These are phyloP conservation scores for Hypoxylon sp. DNA, from an alignment of 2,329 filamentous ascomycete species.

Conservation along the genomic window DNA sequence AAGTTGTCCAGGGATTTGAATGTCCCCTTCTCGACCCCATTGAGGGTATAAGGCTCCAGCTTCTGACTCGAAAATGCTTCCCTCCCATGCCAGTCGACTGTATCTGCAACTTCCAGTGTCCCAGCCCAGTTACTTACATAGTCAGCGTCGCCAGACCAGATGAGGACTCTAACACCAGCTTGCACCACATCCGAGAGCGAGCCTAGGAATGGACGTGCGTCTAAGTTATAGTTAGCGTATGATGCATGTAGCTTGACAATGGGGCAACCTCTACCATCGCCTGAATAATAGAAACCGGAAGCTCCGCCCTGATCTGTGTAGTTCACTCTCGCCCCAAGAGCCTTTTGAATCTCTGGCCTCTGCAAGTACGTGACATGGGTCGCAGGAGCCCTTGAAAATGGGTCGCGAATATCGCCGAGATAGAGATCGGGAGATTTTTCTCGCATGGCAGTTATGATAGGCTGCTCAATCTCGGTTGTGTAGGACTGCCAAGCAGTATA, in stretches of 20 bases:
- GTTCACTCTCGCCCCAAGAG: slow-evolving; percentile 37
- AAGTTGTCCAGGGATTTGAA: slow-evolving; percentile 62
- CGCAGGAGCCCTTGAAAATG: slow-evolving; percentile 39
- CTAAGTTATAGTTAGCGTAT: slow-evolving; percentile 3
- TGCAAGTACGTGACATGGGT: slow-evolving; percentile 39
- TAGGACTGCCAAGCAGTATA: slow-evolving; percentile 48
- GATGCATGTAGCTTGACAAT: slow-evolving; percentile 13
- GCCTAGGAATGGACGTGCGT: slow-evolving; percentile 43
- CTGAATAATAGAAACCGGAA: slow-evolving; percentile 4
- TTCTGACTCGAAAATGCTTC: slow-evolving; percentile 51
- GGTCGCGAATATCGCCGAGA: slow-evolving; percentile 33
- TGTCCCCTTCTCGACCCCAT: slow-evolving; percentile 56
- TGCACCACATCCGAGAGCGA: slow-evolving; percentile 56
- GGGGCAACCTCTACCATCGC: slow-evolving; percentile 19
- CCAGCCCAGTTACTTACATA: slow-evolving; percentile 68
- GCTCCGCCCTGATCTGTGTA: slow-evolving; percentile 22
- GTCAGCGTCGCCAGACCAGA: slow-evolving; percentile 67
- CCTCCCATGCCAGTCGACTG: slow-evolving; percentile 53
- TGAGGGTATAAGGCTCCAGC: slow-evolving; percentile 56
- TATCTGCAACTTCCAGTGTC: slow-evolving; percentile 56
- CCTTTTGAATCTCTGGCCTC: slow-evolving; percentile 36
- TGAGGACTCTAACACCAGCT: slow-evolving; percentile 57
- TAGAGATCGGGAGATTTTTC: slow-evolving; percentile 44
- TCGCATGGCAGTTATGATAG: slow-evolving; percentile 44
- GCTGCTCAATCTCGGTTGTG: slow-evolving; percentile 48